Percentiles rank a stretch among this genome's conserved stretches.
These are phyloP conservation scores for Trichoderma atroviride DNA, from an alignment of 2,329 filamentous ascomycete genomes.

Conservation along the genomic window DNA sequence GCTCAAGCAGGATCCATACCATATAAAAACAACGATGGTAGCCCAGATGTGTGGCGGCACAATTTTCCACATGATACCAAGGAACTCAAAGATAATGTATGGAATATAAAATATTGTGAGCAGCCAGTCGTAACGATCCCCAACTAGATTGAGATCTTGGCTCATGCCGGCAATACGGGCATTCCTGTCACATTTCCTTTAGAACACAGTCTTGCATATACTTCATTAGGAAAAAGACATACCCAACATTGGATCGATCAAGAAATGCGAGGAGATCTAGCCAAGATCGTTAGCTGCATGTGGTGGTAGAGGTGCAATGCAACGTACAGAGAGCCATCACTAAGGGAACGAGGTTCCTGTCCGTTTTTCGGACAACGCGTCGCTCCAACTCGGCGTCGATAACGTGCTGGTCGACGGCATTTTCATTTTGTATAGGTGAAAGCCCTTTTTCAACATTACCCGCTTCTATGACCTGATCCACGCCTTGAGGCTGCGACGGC, in stretches of 20 bases:
- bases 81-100: constrained; percentile 29
- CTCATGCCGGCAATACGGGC: constrained; percentile 7
- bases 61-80: constrained; percentile 27
- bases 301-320: not conserved
- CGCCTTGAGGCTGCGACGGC: not conserved
- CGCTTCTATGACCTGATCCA: not conserved
- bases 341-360: constrained; percentile 27
- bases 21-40: not conserved
- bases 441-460: constrained; percentile 3
- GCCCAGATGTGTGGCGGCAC: constrained; percentile 25
- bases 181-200: not conserved
- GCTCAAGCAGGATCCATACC: not conserved
- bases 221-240: not conserved
- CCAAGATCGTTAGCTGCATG: not conserved
- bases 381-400: constrained; percentile 30
- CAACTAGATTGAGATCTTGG: not conserved
- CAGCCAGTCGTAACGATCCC: constrained; percentile 27
- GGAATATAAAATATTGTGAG: constrained; percentile 28
- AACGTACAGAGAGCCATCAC: constrained; percentile 27
- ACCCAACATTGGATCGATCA: constrained; percentile 32
- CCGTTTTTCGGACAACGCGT: constrained; percentile 30
- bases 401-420: constrained; percentile 22
- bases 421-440: not conserved
- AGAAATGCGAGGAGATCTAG: constrained; percentile 31
- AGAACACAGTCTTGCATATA: not conserved